A percentile compares a stretch with the other conserved stretches of the same genome.
Evolutionary conservation across 805 yeast species (phyloP).

Genomic region (Wickerhamiella brachini): DNA sequence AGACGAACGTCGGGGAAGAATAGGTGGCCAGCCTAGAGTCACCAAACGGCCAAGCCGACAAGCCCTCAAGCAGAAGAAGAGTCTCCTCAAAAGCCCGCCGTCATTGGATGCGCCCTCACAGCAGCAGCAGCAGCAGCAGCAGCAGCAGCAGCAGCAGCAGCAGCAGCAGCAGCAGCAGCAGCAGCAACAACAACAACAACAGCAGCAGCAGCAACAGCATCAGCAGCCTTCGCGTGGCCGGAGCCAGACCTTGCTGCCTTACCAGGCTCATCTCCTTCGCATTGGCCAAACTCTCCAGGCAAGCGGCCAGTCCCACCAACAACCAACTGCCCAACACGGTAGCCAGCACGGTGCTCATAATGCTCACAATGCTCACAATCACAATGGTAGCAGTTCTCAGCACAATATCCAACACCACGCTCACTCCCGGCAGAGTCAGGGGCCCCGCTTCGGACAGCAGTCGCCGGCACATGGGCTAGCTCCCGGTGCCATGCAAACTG

Average conservation of each 20-base stretch:
- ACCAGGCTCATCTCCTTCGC: background rate
- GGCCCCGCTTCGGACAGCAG: background rate
- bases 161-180: too few species aligned
- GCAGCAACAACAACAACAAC: too few species aligned
- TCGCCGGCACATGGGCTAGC: background rate
- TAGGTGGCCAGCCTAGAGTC: conserved; percentile 7
- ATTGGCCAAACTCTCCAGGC: background rate
- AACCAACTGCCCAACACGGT: too few species aligned
- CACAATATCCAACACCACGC: background rate
- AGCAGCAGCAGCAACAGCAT: background rate
- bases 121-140: background rate
- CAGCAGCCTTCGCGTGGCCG: too few species aligned
- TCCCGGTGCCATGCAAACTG: conserved; percentile 7
- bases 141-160: background rate
- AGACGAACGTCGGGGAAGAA: background rate
- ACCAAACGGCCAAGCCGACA: conserved; percentile 12
- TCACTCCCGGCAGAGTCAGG: background rate
- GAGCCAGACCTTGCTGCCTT: background rate
- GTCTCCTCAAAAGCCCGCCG: background rate
- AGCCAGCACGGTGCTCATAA: too few species aligned
- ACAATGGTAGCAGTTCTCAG: background rate
- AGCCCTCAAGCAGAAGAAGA: conserved; percentile 3
- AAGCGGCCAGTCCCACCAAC: background rate
- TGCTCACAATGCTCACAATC: background rate
- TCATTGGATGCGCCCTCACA: background rate